These are phyloP conservation scores for Areca catechu DNA, from an alignment of 176 grass and related monocot genomes.

Conservation along the genomic window DNA sequence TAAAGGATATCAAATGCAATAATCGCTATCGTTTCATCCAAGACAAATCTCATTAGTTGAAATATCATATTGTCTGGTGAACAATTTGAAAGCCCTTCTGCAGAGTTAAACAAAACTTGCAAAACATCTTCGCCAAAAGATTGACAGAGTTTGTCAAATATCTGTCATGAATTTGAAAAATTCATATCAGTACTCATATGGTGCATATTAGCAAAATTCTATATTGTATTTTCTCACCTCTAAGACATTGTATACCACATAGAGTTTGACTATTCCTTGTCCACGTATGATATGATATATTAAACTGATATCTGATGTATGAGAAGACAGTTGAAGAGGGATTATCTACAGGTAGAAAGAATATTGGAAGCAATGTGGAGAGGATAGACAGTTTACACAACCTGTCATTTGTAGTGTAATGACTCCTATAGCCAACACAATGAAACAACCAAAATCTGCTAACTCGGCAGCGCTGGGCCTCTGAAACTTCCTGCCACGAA, in stretches of 20 bases:
- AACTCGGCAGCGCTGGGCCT: slow-evolving; percentile 85
- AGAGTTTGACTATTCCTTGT: slow-evolving; percentile 95
- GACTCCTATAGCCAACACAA: slow-evolving; percentile 87
- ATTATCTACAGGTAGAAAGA: not conserved
- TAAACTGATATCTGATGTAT: slow-evolving; percentile 94
- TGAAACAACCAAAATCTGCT: slow-evolving; percentile 93
- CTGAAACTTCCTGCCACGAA: slow-evolving; percentile 68
- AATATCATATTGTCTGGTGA: slow-evolving; percentile 52
- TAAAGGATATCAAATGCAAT: slow-evolving; percentile 99
- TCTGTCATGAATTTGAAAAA: slow-evolving; percentile 35
- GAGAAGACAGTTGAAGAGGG: slow-evolving; percentile 17
- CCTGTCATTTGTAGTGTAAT: slow-evolving; percentile 89
- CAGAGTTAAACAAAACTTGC: slow-evolving; percentile 96
- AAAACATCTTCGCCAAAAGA: slow-evolving; percentile 97
- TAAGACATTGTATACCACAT: slow-evolving; percentile 98
- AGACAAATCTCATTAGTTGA: slow-evolving; percentile 69
- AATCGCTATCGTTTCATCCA: slow-evolving; percentile 74
- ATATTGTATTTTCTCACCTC: slow-evolving; percentile 59
- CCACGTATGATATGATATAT: slow-evolving; percentile 99
- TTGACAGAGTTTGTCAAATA: slow-evolving; percentile 98
- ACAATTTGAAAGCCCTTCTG: slow-evolving; percentile 77
- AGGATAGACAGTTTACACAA: slow-evolving; percentile 1
- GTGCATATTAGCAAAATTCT: slow-evolving; percentile 10
- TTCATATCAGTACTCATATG: not conserved
- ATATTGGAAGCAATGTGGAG: too few relatives aligned